A percentile compares a stretch with the other conserved stretches of the same genome.
phyloP scores from a whole-genome alignment of 257 asterid genomes.

The Pogostemon cablin region DNA sequence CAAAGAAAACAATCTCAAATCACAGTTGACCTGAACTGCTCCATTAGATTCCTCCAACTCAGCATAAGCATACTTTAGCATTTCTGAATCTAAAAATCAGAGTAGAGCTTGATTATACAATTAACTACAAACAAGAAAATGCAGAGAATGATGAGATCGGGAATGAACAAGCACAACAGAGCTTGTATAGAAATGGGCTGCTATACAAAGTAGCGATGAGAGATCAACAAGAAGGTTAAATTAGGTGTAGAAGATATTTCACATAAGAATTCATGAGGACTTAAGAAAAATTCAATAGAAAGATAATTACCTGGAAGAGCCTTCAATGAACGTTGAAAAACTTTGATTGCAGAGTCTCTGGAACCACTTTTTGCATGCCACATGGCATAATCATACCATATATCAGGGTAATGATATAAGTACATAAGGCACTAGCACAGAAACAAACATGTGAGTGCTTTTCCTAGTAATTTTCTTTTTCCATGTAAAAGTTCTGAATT shows the following conservation, averaged over 20 bases:
- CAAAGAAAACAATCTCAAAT: conserved; percentile 7
- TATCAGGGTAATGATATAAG: conserved; percentile 93
- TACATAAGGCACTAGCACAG: conserved; percentile 89
- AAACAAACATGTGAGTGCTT: conserved; percentile 38
- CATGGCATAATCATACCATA: conserved; percentile 95
- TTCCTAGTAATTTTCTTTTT: conserved; percentile 14
- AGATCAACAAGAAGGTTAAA: neutral
- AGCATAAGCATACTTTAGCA: conserved; percentile 94
- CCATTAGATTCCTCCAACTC: conserved; percentile 98
- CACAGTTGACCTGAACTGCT: conserved; percentile 64
- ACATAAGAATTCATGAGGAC: conserved; percentile 25
- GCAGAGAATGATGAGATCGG: conserved; percentile 16
- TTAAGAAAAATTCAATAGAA: conserved; percentile 26
- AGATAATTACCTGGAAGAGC: conserved; percentile 88
- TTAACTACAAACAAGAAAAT: conserved; percentile 2
- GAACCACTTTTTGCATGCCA: conserved; percentile 96
- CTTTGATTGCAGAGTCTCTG: conserved; percentile 75
- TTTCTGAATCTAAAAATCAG: conserved; percentile 70
- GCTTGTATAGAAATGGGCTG: conserved; percentile 8
- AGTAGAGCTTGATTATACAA: conserved; percentile 13
- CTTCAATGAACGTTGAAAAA: conserved; percentile 89
- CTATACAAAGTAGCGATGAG: neutral
- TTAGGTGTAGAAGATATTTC: neutral
- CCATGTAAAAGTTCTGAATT: neutral
- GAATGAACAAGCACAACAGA: conserved; percentile 19